These are phyloP conservation scores for Apiospora phragmitis DNA, from an alignment of 2,329 filamentous ascomycete species.

Conservation along the genomic window DNA sequence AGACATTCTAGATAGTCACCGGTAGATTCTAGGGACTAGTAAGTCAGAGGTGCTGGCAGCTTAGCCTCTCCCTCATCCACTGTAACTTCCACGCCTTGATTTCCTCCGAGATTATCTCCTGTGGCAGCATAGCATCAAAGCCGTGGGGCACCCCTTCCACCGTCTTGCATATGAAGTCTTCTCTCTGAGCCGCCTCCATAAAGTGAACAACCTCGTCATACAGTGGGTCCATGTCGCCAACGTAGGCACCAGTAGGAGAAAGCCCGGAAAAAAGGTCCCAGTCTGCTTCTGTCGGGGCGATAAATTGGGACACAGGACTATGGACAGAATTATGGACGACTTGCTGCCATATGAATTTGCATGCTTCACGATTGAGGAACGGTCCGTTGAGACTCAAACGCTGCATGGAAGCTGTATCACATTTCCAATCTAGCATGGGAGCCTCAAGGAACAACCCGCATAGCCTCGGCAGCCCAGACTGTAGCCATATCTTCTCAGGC, in stretches of 20 bases:
- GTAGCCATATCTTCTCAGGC: background rate
- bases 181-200: background rate
- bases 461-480: constrained; percentile 28
- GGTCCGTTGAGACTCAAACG: constrained; percentile 17
- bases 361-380: constrained; percentile 13
- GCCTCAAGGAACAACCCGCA: constrained; percentile 39
- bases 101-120: background rate
- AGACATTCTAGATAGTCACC: no score
- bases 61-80: background rate
- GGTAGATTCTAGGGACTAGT: no score
- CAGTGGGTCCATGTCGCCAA: background rate
- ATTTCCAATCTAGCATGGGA: constrained; percentile 43
- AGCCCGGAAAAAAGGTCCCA: background rate
- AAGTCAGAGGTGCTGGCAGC: no score
- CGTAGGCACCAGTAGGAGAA: background rate
- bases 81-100: background rate
- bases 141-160: constrained; percentile 2
- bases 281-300: background rate
- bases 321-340: background rate
- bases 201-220: background rate
- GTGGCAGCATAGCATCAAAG: constrained; percentile 4
- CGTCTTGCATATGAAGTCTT: background rate
- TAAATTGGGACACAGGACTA: background rate
- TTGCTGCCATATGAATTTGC: background rate
- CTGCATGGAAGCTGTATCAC: constrained; percentile 24